Evolutionary conservation across 352 stramenopile species (phyloP).

Genomic region (Globisporangium cylindrosporum): DNA sequence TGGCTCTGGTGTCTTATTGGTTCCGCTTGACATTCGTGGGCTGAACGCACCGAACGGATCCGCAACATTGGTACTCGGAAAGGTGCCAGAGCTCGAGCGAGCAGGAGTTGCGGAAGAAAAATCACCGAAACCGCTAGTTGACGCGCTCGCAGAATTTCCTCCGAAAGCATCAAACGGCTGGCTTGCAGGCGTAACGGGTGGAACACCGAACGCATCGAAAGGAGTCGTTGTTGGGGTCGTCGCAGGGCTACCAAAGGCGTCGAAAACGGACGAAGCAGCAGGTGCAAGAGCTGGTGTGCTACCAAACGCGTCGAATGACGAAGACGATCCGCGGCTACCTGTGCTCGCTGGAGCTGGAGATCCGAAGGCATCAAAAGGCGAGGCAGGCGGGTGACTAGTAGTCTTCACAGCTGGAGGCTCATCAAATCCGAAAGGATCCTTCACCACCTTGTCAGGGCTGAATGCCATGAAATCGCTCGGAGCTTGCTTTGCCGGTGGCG

Average conservation of each 20-base stretch:
- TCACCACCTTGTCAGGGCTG: conserved; percentile 35
- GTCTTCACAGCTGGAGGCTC: conserved; percentile 24
- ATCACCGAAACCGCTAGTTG: conserved; percentile 25
- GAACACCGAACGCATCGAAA: conserved; percentile 36
- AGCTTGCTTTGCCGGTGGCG: conserved; percentile 18
- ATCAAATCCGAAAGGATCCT: conserved; percentile 61
- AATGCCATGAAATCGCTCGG: conserved; percentile 71
- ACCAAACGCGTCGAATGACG: conserved; percentile 29
- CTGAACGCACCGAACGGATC: conserved; percentile 28
- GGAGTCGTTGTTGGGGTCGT: not conserved
- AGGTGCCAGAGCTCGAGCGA: conserved; percentile 25
- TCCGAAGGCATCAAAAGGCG: conserved; percentile 13
- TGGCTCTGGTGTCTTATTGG: conserved; percentile 4
- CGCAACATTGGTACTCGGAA: conserved; percentile 10
- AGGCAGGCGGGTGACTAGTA: conserved; percentile 8
- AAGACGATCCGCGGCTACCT: conserved; percentile 8
- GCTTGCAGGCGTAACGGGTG: conserved; percentile 7
- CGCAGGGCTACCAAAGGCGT: conserved; percentile 2
- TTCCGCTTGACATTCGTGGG: conserved; percentile 18
- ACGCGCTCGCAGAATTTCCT: conserved; percentile 16
- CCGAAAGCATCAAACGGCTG: conserved; percentile 36
- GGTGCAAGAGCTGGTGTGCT: not conserved
- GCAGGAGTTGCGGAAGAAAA: conserved; percentile 27
- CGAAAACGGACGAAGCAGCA: conserved; percentile 2
- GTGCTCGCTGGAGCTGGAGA: conserved; percentile 2